Base-by-base conservation (phyloP, 371 early-diverging fungal genomes). In the Nematocida minor region DNA sequence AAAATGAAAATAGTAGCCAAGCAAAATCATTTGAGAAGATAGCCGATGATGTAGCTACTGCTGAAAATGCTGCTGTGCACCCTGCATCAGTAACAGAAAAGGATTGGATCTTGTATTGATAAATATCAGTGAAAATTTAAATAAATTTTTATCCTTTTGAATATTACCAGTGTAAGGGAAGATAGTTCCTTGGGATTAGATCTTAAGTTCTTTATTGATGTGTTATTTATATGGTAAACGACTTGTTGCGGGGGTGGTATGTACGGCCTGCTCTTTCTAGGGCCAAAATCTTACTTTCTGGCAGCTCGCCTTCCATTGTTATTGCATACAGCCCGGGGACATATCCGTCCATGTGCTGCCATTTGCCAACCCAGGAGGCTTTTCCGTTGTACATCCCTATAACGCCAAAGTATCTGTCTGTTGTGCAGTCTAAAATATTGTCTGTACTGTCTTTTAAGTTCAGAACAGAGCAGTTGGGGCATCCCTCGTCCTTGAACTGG, bases 281-380 rank as follows among this genome's bases (percentile, higher is more conserved):
- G n/a, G 79, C 79, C 16, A 60, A 34, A 42, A 86, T 79, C 44
- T 66, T 57, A 22, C 81, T 80, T 29, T 84, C 84, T 34, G 80
- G 79, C 4, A 84, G 55, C 20, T 67, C 81, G 2, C 86, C 86
- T 31, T 83, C 83, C 6, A 84, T 80, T 22, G 66, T 81, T 57
- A 86, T 81, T 31, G 84, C 83, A 81, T 86, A 86, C 54, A 82
- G 40, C 29, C 86, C 86, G 44, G 66, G 66, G 18, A 49, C 66
- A 57, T 46, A 82, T 49, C 36, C 57, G 40, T 67, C 68, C 31
- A 82, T 60, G 42, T 84, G 80, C 53, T 84, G 86, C 86, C 86
- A 86, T 55, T 82, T 84, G 27, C 82, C 83, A 27, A 84, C 80
- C 86, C 86, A 86, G 34, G 80, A 80, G 7, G 55, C 67, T 25